phyloP scores from a whole-genome alignment of 495 filamentous ascomycete genomes.

The Hamigera avellanea region DNA sequence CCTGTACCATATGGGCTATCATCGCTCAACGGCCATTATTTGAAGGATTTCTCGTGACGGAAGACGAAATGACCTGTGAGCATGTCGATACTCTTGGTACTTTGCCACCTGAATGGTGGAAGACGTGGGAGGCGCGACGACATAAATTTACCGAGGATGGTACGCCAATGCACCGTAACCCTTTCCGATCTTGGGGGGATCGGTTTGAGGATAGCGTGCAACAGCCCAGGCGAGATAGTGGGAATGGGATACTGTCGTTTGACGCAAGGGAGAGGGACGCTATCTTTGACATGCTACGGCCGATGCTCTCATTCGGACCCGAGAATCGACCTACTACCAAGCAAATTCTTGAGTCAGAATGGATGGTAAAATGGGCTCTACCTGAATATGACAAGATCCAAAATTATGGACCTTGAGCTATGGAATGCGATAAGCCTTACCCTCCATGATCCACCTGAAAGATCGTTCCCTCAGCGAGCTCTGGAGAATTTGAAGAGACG shows the following conservation, averaged over 20 bases:
- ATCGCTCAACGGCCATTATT: constrained; percentile 11
- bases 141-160: constrained; percentile 11
- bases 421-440: no score
- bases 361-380: neutral
- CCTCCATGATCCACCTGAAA: no score
- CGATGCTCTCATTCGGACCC: constrained; percentile 31
- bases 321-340: constrained; percentile 20
- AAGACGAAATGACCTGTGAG: constrained; percentile 24
- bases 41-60: constrained; percentile 13
- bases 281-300: constrained; percentile 21
- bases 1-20: constrained; percentile 21
- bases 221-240: constrained; percentile 8
- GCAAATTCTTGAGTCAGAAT: constrained; percentile 13
- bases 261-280: constrained; percentile 16
- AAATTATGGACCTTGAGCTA: no score
- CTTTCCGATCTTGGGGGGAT: constrained; percentile 14
- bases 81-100: constrained; percentile 24
- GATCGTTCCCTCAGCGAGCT: no score
- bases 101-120: constrained; percentile 18
- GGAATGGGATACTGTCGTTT: constrained; percentile 9
- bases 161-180: constrained; percentile 11
- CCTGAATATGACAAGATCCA: neutral
- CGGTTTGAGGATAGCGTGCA: constrained; percentile 18
- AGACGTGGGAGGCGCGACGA: constrained; percentile 10
- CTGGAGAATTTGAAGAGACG: no score